Base-by-base conservation (phyloP, 371 early-diverging fungal genomes). In the Cokeromyces recurvatus region DNA sequence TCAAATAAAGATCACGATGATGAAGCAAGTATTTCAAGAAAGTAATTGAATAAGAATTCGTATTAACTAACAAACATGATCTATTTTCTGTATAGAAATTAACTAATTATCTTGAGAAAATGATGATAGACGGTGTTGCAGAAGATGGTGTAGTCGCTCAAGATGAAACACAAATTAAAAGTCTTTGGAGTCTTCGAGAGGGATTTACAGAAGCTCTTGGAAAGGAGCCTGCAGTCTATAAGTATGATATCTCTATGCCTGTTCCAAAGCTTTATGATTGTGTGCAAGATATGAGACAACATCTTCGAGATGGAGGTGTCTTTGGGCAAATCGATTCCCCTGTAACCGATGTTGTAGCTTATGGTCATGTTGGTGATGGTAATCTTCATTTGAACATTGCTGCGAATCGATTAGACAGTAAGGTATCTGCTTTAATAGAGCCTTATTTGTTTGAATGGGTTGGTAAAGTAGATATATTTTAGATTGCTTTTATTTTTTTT, bases 301-400 rank as follows among this genome's bases (percentile, higher is more conserved):
- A 81, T 19, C 73, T 97, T 8, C 61, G 52, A 19, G 57, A 68
- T 3, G 62, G 66, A 16, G 82, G 83, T 19, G 70, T 85, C 2
- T 77, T 72, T 57, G 72, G 74, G 11, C 53, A 64, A 14, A 65
- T 68, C n/a, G 68, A 63, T 16, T 81, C 78, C 2, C 64, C 65
- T 9, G 81, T 91, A 4, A 79, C 63, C 6, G 78, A 86, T 47
- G 85, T 91, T 0, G 86, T 89, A 48, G 97, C 95, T 19, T 96
- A 89, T 66, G 98, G 97, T 24, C 94, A 93, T 49, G 75, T 92
- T 16, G 92, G 93, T 22, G 91, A 93, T 66, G 87, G 81, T 57
- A 97, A 98, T 63, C 53, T 97, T 48, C 98, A 98, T 66, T 70
- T 98, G 50, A 96, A 95, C 64, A 82, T 97, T 29, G 86, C 87